These are phyloP conservation scores for Penicillium paradoxum DNA, from an alignment of 495 filamentous ascomycete genomes.

Conservation along the genomic window DNA sequence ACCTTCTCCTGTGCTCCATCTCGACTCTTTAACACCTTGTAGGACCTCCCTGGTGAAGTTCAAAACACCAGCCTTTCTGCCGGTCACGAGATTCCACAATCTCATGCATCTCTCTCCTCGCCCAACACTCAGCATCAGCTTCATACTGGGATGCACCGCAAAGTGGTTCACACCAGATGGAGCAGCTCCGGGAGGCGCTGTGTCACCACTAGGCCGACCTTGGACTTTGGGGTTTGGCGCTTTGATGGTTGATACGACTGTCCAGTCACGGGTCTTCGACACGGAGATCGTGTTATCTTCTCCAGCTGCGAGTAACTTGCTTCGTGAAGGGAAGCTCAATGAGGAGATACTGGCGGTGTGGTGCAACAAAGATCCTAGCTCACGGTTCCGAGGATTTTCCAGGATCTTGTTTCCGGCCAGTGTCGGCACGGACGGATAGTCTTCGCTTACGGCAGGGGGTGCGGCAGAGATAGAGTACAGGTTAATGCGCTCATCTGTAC, in stretches of 20 bases:
- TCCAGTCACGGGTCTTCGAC: constrained; percentile 83
- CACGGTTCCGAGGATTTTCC: constrained; percentile 80
- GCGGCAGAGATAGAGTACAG: constrained; percentile 83
- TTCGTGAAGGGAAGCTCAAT: constrained; percentile 76
- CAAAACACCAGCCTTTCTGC: constrained; percentile 87
- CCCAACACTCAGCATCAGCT: constrained; percentile 87
- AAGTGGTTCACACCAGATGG: constrained; percentile 92
- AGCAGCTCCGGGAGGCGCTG: constrained; percentile 73
- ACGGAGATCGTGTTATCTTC: constrained; percentile 89
- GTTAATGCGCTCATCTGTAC: constrained; percentile 90
- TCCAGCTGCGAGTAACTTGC: constrained; percentile 76
- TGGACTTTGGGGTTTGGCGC: constrained; percentile 77
- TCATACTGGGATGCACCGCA: constrained; percentile 92
- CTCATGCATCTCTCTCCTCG: constrained; percentile 87
- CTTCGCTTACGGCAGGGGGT: constrained; percentile 45
- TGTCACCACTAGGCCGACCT: constrained; percentile 86
- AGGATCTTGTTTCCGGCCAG: constrained; percentile 63
- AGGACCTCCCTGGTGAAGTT: constrained; percentile 70
- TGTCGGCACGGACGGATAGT: constrained; percentile 49
- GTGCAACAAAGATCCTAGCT: constrained; percentile 81
- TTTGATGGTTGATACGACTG: constrained; percentile 82
- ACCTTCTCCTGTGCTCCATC: constrained; percentile 76
- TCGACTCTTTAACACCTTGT: constrained; percentile 66
- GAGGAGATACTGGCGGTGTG: constrained; percentile 75
- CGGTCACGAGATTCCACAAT: constrained; percentile 95